Evolutionary conservation across 768 basidiomycete species (phyloP).

Genomic region (Tephrocybe sp.): DNA sequence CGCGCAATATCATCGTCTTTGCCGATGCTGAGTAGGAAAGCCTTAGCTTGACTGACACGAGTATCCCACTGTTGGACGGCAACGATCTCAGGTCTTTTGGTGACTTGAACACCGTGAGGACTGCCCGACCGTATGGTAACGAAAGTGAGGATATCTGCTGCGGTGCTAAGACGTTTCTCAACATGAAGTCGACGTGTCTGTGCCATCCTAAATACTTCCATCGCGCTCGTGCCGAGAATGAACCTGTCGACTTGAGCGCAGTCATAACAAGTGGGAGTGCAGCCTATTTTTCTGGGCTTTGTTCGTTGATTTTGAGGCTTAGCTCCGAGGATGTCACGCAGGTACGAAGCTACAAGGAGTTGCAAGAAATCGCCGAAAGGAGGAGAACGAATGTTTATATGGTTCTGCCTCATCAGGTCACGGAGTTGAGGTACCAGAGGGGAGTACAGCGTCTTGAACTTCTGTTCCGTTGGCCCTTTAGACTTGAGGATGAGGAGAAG

Average conservation of each 20-base stretch:
- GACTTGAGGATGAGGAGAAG: constrained; percentile 22
- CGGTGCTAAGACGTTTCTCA: constrained; percentile 17
- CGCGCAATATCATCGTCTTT: constrained; percentile 21
- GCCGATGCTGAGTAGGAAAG: constrained; percentile 27
- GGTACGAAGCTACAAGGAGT: constrained; percentile 25
- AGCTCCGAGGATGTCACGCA: constrained; percentile 26
- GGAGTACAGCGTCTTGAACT: constrained; percentile 25
- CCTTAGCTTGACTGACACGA: constrained; percentile 21
- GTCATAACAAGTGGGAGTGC: constrained; percentile 24
- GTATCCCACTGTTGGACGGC: constrained; percentile 20
- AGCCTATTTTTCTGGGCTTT: constrained; percentile 28
- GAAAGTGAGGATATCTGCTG: constrained; percentile 23
- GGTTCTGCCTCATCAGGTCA: constrained; percentile 14
- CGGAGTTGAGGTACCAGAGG: constrained; percentile 25
- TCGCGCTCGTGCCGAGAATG: constrained; percentile 14
- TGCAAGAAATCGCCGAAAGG: constrained; percentile 30
- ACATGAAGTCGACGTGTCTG: constrained; percentile 24
- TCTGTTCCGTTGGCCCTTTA: constrained; percentile 10
- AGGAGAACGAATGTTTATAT: constrained; percentile 17
- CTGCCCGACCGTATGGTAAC: constrained; percentile 22
- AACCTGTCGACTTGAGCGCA: constrained; percentile 28
- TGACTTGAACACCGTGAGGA: constrained; percentile 27
- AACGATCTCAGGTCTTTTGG: constrained; percentile 23
- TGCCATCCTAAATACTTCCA: constrained; percentile 17
- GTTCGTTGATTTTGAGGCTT: constrained; percentile 12